phyloP scores from a whole-genome alignment of 169 alveolate species.

The Cystoisospora suis region DNA sequence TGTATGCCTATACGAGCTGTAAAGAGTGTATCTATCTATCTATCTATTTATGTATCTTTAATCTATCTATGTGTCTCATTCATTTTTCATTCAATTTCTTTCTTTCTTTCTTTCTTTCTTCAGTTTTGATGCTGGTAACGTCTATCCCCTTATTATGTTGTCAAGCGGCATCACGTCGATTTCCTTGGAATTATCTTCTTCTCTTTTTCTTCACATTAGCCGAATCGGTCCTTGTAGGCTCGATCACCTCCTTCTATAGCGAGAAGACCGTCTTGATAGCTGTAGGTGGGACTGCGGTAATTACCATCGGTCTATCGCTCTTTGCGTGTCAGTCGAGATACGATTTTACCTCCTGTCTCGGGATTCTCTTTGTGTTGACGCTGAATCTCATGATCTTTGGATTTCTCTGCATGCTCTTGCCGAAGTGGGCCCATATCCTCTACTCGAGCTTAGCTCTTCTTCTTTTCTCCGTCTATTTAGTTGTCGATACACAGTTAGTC shows the following conservation, averaged over 20 bases:
- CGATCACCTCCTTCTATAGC: constrained; percentile 13
- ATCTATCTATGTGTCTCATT: neutral
- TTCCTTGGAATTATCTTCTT: constrained; percentile 64
- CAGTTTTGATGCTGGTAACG: constrained; percentile 36
- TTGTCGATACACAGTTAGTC: constrained; percentile 81
- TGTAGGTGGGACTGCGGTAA: constrained; percentile 62
- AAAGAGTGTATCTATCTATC: no score
- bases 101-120: neutral
- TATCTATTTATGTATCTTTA: no score
- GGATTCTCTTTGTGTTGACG: constrained; percentile 58
- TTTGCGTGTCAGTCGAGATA: constrained; percentile 72
- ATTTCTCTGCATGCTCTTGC: constrained; percentile 56
- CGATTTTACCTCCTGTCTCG: constrained; percentile 72
- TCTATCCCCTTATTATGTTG: constrained; percentile 48
- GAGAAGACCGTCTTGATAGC: constrained; percentile 66
- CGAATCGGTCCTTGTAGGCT: constrained; percentile 59
- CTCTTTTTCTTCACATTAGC: constrained; percentile 51
- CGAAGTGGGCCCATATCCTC: constrained; percentile 65
- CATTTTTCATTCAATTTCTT: neutral
- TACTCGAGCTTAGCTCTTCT: constrained; percentile 70
- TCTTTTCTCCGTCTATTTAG: constrained; percentile 76
- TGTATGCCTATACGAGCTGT: no score
- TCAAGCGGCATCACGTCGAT: constrained; percentile 8
- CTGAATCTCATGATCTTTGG: constrained; percentile 65
- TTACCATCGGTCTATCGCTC: constrained; percentile 64